These are phyloP conservation scores for Botryotinia globosa DNA, from an alignment of 2,329 filamentous ascomycete genomes.

Conservation along the genomic window DNA sequence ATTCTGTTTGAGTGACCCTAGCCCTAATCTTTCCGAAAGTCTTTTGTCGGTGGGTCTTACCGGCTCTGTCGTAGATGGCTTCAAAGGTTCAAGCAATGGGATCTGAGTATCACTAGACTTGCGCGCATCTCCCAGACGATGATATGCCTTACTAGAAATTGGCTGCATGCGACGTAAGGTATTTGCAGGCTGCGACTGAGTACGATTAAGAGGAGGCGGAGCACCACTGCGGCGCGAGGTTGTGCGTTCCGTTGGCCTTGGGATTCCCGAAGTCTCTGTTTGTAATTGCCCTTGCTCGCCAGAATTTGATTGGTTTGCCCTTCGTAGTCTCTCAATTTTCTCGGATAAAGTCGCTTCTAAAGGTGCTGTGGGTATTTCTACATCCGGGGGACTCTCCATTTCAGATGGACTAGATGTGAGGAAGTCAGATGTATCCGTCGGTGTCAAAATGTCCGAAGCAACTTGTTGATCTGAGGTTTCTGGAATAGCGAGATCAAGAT, in stretches of 20 bases:
- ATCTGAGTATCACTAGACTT: constrained; percentile 22
- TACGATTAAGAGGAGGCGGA: constrained; percentile 38
- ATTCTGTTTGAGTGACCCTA: constrained; percentile 61
- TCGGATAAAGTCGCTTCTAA: constrained; percentile 33
- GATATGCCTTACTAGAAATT: constrained; percentile 26
- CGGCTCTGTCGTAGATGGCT: constrained; percentile 32
- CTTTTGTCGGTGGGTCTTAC: constrained; percentile 58
- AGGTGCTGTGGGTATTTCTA: constrained; percentile 19
- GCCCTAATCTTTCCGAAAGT: constrained; percentile 67
- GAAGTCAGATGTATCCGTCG: constrained; percentile 20
- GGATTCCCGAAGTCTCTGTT: constrained; percentile 36
- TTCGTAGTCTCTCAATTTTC: constrained; percentile 36
- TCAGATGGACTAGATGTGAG: constrained; percentile 18
- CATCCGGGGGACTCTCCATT: background rate
- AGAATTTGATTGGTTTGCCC: constrained; percentile 24
- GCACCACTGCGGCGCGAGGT: constrained; percentile 30
- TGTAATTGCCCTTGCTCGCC: constrained; percentile 20
- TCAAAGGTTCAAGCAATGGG: constrained; percentile 30
- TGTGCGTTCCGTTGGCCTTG: constrained; percentile 36
- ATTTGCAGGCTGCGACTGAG: constrained; percentile 38
- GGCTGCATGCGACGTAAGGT: constrained; percentile 35
- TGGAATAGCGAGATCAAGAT: constrained; percentile 57
- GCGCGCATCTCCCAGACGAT: constrained; percentile 29
- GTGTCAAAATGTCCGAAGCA: constrained; percentile 21
- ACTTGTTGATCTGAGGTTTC: constrained; percentile 22